Conservation (phyloP, 805 yeast genomes). For the Teunomyces tritomae region DNA sequence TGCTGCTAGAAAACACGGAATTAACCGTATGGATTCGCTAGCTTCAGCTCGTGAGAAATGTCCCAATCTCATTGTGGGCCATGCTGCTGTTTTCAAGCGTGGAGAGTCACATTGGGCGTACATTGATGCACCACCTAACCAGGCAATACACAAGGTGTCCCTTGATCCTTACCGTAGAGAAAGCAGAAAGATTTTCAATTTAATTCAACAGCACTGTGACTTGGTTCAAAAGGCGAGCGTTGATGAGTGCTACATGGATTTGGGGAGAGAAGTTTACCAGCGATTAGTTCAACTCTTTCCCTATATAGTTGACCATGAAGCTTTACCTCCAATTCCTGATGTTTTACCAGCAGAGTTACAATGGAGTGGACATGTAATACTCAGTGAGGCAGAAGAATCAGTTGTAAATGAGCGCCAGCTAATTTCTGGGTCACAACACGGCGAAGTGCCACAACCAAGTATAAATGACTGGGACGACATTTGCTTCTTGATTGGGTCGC, state of each 20-base stretch:
- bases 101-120: conserved; percentile 87
- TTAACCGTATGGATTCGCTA: conserved; percentile 71
- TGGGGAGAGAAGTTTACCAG: conserved; percentile 62
- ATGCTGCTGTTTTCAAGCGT: conserved; percentile 88
- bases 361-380: conserved; percentile 27
- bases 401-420: neutral
- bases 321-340: conserved; percentile 47
- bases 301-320: conserved; percentile 23
- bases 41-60: conserved; percentile 72
- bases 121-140: conserved; percentile 54
- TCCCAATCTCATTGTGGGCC: conserved; percentile 73
- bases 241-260: conserved; percentile 86
- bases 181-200: conserved; percentile 69
- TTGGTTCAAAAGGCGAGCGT: conserved; percentile 90
- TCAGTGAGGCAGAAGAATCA: conserved; percentile 4
- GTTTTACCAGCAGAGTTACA: conserved; percentile 28
- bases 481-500: conserved; percentile 63
- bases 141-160: conserved; percentile 73
- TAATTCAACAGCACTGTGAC: conserved; percentile 62
- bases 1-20: conserved; percentile 84
- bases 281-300: conserved; percentile 49
- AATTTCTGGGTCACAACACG: neutral
- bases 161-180: conserved; percentile 90
- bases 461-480: conserved; percentile 77
- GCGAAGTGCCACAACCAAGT: neutral